These are phyloP conservation scores for Croton setiger DNA, from an alignment of 441 rosid species.

Conservation along the genomic window DNA sequence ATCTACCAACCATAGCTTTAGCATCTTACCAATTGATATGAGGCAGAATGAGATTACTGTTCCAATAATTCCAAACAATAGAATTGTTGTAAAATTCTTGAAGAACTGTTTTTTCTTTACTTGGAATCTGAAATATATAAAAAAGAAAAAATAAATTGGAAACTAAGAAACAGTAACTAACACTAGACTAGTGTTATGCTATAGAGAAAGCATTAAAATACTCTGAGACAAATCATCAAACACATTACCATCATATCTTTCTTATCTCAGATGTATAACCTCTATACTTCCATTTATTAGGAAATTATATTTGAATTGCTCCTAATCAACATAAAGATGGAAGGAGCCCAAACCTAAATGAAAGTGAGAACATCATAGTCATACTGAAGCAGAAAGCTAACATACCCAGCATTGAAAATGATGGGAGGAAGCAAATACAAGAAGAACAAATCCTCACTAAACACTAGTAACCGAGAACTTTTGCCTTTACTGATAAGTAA, in stretches of 20 bases:
- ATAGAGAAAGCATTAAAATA: neutral
- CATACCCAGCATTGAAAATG: conserved; percentile 72
- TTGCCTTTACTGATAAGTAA: conserved; percentile 36
- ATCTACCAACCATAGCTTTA: too few relatives aligned
- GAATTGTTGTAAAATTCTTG: conserved; percentile 62
- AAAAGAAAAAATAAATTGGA: conserved; percentile 12
- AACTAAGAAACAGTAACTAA: conserved; percentile 9
- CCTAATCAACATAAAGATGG: neutral
- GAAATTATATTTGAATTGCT: neutral
- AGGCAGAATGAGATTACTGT: conserved; percentile 73
- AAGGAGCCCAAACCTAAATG: too few relatives aligned
- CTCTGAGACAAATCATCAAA: conserved; percentile 6
- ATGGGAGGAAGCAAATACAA: conserved; percentile 68
- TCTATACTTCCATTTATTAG: too few relatives aligned
- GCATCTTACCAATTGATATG: conserved; percentile 47
- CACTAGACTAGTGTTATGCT: neutral
- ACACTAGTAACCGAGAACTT: conserved; percentile 32
- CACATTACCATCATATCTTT: neutral
- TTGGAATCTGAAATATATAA: conserved; percentile 52
- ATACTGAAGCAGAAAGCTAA: conserved; percentile 13
- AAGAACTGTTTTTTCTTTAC: conserved; percentile 76
- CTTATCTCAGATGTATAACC: too few relatives aligned
- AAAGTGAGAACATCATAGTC: neutral
- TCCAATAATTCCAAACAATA: conserved; percentile 63
- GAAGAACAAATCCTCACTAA: conserved; percentile 67